These are phyloP conservation scores for Mycena chlorophos DNA, from an alignment of 768 basidiomycete species.

Conservation along the genomic window DNA sequence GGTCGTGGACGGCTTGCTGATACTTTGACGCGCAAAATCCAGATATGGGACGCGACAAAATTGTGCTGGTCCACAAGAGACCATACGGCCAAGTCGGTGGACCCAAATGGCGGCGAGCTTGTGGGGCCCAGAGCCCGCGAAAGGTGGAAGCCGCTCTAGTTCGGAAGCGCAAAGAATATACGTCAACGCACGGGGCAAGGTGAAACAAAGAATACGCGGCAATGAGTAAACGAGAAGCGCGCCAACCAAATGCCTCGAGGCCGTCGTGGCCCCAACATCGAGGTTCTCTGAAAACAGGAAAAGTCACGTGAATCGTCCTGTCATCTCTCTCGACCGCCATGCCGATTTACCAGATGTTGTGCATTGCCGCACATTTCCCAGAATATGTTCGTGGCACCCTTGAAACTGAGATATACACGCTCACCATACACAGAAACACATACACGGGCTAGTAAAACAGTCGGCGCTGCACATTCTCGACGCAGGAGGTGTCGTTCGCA, in stretches of 20 bases:
- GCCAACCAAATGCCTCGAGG: neutral
- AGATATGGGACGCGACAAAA: neutral
- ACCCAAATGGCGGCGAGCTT: neutral
- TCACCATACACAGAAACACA: constrained; percentile 54
- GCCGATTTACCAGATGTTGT: constrained; percentile 88
- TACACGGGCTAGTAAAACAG: constrained; percentile 71
- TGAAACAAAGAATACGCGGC: constrained; percentile 40
- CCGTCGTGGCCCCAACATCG: neutral
- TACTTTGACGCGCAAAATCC: constrained; percentile 28
- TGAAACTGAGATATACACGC: neutral
- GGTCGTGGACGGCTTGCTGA: neutral
- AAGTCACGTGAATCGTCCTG: neutral
- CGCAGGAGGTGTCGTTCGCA: constrained; percentile 79
- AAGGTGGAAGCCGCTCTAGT: constrained; percentile 10
- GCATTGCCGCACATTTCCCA: constrained; percentile 73
- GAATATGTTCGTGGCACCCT: constrained; percentile 59
- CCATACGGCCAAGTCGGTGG: neutral
- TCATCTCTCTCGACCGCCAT: constrained; percentile 37
- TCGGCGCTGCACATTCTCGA: constrained; percentile 72
- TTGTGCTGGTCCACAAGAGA: neutral
- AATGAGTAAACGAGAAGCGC: neutral
- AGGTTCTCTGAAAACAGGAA: neutral
- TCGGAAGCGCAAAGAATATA: constrained; percentile 21
- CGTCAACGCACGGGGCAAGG: constrained; percentile 17
- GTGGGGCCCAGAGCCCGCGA: neutral